Base-by-base conservation (phyloP, 108 stramenopile genomes). In the Nannochloropsis gaditana region DNA sequence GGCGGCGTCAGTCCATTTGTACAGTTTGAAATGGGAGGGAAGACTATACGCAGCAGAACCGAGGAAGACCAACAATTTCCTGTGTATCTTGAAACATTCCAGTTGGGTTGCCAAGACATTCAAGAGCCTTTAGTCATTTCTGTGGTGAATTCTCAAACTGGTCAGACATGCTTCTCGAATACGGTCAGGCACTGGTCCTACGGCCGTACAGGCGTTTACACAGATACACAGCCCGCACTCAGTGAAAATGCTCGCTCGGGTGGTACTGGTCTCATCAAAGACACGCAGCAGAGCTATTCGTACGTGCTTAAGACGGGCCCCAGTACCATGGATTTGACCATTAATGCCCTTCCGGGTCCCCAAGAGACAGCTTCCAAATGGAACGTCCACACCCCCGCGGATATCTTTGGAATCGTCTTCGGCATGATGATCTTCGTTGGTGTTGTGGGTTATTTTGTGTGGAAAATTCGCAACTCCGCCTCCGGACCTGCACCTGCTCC, bases 321-420 rank as follows among this genome's bases (percentile, higher is more conserved):
- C 19, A 73, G 59, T n/a, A 6, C 59, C 19, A 73, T 73, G 15
- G 59, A 73, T n/a, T 73, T 73, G 59, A 73, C 59, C 6, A 73
- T 73, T n/a, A 73, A 73, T n/a, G 59, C 59, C n/a, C n/a, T 73
- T 8, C 59, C 59, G 4, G 59, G 59, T n/a, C 59, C 59, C 19
- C 59, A 73, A n/a, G 59, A 73, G n/a, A n/a, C n/a, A n/a, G 59
- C 59, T n/a, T 73, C 59, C 19, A 73, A 73, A 73, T 73, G 59
- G 59, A 73, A 73, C 59, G n/a, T n/a, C 59, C 59, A 73, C 8
- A 73, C 59, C 19, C 19, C 59, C 4, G 59, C 19, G 59, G 59
- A 73, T 2, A 73, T n/a, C 15, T 73, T 73, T 3, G 59, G 59
- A n/a, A 73, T 73, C 59, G 59, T 73, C 59, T 73, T 73, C 59